Evolutionary conservation across 1,284 basidiomycete species (phyloP).

Genomic region (Pyrrhoderma noxium): DNA sequence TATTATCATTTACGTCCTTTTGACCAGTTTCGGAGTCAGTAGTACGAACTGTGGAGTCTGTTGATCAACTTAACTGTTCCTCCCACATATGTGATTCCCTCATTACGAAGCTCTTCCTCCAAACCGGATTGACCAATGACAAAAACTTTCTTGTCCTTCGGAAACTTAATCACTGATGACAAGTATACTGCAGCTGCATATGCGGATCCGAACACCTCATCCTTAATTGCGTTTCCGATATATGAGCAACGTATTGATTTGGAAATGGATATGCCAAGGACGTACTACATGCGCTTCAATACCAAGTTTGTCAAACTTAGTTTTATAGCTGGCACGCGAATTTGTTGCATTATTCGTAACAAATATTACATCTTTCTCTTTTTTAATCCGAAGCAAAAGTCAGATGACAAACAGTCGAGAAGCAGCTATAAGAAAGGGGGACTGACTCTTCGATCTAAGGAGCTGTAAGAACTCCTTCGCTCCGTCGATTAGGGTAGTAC

Average conservation of each 20-base stretch:
- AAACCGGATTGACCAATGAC: slow-evolving; percentile 91
- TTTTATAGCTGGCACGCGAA: slow-evolving; percentile 80
- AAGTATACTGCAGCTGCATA: slow-evolving; percentile 93
- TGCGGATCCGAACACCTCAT: slow-evolving; percentile 94
- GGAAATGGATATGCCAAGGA: slow-evolving; percentile 18
- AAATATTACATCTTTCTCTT: slow-evolving; percentile 87
- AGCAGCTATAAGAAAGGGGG: background rate
- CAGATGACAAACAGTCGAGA: background rate
- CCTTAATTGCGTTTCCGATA: slow-evolving; percentile 39
- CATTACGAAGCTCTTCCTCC: slow-evolving; percentile 85
- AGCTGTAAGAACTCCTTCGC: slow-evolving; percentile 65
- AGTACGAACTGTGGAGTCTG: background rate
- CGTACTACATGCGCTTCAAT: slow-evolving; percentile 79
- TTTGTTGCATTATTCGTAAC: slow-evolving; percentile 99
- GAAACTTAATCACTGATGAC: slow-evolving; percentile 82
- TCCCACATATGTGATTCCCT: slow-evolving; percentile 76
- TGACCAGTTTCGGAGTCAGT: background rate
- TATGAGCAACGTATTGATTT: background rate
- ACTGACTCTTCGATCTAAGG: slow-evolving; percentile 58
- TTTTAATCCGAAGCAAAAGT: background rate
- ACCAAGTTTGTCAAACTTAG: slow-evolving; percentile 86
- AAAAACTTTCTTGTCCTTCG: slow-evolving; percentile 90
- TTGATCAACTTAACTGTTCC: slow-evolving; percentile 64
- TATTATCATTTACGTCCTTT: slow-evolving; percentile 80
- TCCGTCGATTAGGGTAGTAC: slow-evolving; percentile 75